Conservation (phyloP, 768 basidiomycete genomes). For the Russula sp. region DNA sequence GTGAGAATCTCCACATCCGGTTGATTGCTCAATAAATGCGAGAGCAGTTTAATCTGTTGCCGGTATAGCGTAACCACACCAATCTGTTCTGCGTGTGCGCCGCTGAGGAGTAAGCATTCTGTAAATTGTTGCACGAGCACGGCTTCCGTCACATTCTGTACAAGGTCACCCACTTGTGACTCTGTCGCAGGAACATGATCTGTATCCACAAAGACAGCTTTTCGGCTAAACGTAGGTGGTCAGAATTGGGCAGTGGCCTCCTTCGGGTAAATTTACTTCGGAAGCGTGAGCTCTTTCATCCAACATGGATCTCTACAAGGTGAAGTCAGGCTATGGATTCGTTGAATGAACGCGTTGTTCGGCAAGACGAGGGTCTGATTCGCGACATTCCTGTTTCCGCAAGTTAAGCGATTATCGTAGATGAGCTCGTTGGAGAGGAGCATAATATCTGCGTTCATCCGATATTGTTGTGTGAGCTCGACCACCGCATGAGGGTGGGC, state of each 20-base stretch:
- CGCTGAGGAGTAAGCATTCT: slow-evolving; percentile 55
- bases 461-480: slow-evolving; percentile 82
- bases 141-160: slow-evolving; percentile 85
- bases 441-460: slow-evolving; percentile 98
- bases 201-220: slow-evolving; percentile 92
- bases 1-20: slow-evolving; percentile 77
- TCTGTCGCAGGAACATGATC: slow-evolving; percentile 74
- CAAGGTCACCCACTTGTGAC: slow-evolving; percentile 76
- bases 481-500: slow-evolving; percentile 81
- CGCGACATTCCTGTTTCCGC: slow-evolving; percentile 71
- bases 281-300: slow-evolving; percentile 56
- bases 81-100: slow-evolving; percentile 62
- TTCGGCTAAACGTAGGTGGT: slow-evolving; percentile 43
- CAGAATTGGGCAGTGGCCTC: background rate
- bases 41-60: slow-evolving; percentile 89
- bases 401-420: slow-evolving; percentile 68
- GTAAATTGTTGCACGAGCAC: slow-evolving; percentile 57
- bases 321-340: slow-evolving; percentile 37
- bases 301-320: slow-evolving; percentile 47
- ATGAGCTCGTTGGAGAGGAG: slow-evolving; percentile 79
- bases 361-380: slow-evolving; percentile 49
- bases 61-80: slow-evolving; percentile 90
- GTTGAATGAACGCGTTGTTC: slow-evolving; percentile 35
- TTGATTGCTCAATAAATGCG: slow-evolving; percentile 48
- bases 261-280: slow-evolving; percentile 40